These are phyloP conservation scores for Knoxdaviesia proteae DNA, from an alignment of 2,329 filamentous ascomycete species.

Conservation along the genomic window DNA sequence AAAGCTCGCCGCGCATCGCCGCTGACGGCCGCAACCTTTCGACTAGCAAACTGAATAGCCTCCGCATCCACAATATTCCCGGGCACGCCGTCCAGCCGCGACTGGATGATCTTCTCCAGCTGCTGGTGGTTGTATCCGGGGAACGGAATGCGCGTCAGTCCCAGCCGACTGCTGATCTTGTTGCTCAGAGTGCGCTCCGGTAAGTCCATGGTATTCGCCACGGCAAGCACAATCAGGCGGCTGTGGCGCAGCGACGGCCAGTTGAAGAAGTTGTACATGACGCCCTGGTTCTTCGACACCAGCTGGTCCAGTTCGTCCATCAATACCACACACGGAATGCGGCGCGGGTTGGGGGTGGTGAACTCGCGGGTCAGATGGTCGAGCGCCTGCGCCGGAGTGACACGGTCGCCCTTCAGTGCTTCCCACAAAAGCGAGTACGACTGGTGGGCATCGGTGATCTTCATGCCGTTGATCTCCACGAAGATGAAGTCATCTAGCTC, in stretches of 20 bases:
- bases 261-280: conserved; percentile 99
- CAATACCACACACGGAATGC: conserved; percentile 85
- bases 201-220: conserved; percentile 97
- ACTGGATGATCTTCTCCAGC: conserved; percentile 91
- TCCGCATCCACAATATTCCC: conserved; percentile 82
- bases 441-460: conserved; percentile 93
- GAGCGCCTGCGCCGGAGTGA: conserved; percentile 77
- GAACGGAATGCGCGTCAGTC: conserved; percentile 87
- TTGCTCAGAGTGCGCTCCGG: conserved; percentile 92
- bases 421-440: conserved; percentile 93
- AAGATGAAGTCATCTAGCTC: conserved; percentile 98
- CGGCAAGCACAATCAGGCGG: conserved; percentile 82
- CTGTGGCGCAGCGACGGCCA: conserved; percentile 89
- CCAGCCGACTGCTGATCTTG: conserved; percentile 82
- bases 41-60: conserved; percentile 84
- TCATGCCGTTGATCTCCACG: conserved; percentile 99
- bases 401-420: conserved; percentile 77
- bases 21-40: conserved; percentile 90
- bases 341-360: conserved; percentile 68
- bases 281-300: conserved; percentile 94
- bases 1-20: conserved; percentile 82
- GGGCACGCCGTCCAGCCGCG: conserved; percentile 71
- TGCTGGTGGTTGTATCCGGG: conserved; percentile 94
- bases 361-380: conserved; percentile 87
- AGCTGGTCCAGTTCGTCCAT: conserved; percentile 98